Conservation (phyloP, 2,329 filamentous ascomycete genomes). For the Cryphonectria naterciae region DNA sequence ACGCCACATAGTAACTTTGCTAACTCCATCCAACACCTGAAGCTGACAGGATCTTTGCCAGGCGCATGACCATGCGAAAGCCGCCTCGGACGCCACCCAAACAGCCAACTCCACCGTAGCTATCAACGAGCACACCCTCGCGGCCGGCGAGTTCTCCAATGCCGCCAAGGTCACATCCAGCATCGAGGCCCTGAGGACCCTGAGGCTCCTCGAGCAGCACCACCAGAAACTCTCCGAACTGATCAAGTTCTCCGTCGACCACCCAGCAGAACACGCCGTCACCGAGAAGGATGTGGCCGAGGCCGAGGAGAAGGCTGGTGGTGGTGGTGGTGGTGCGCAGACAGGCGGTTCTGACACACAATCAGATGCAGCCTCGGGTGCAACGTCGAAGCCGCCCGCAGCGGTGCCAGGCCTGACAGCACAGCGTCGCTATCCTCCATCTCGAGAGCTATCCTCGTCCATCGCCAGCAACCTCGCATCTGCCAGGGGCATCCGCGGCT, state of each 20-base stretch:
- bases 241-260: constrained; percentile 69
- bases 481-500: constrained; percentile 74
- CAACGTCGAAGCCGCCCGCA: constrained; percentile 34
- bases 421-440: constrained; percentile 56
- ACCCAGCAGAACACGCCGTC: constrained; percentile 45
- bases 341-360: constrained; percentile 28
- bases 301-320: constrained; percentile 42
- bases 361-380: constrained; percentile 30
- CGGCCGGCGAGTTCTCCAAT: constrained; percentile 85
- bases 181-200: constrained; percentile 77
- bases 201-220: constrained; percentile 84
- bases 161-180: constrained; percentile 73
- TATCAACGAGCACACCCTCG: constrained; percentile 84
- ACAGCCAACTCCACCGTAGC: constrained; percentile 78
- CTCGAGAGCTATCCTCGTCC: constrained; percentile 75
- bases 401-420: constrained; percentile 43
- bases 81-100: constrained; percentile 76
- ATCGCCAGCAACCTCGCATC: constrained; percentile 89
- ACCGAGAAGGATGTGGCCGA: constrained; percentile 43
- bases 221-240: constrained; percentile 83
- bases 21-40: constrained; percentile 26
- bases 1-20: constrained; percentile 31
- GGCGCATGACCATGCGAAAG: constrained; percentile 88
- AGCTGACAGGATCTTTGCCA: constrained; percentile 42
- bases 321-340: constrained; percentile 28